Base-by-base conservation (phyloP, 441 rosid genomes). In the Jatropha podagrica region DNA sequence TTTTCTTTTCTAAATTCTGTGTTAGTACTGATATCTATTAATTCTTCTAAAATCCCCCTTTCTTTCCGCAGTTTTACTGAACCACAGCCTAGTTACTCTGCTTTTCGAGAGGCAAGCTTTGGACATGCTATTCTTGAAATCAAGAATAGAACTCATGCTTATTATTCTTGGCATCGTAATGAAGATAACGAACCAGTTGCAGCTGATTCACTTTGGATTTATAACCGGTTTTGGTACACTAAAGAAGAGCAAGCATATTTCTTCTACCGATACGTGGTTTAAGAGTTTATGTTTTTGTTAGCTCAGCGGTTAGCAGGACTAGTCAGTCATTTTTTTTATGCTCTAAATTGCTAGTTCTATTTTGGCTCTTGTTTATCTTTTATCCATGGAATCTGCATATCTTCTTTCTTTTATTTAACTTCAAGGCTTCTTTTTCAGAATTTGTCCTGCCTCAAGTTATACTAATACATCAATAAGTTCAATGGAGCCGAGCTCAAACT, bases 111-210 rank as follows among this genome's bases (percentile, higher is more conserved):
- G 74, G 84, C 86, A 41, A 88, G 91, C 66, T 86, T 86, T 20
- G 91, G 89, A 14, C 89, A 88, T 69, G 91, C 85, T 27, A 84
- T 80, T 63, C 77, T 85, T 27, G 91, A 87, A 78, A 85, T 87
- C 54, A 82, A 83, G 73, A 87, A 85, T 68, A 46, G 86, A 60
- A 87, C 85, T 37, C 86, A 83, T 51, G 88, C 88, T 12, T 63
- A 73, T 14, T 85, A 75, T 63, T 69, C 80, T 2, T 87, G 88
- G 90, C 83, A 85, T 68, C 82, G 86, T 4, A 87, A 87, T 74
- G 76, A 82, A 7, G 88, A 85, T 37, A 75, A 74, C n/a, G 72
- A 66, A 46, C 41, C 83, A 59, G 76, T 81, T 27, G 85, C 64
- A 38, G 84, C 88, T 40, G 87, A 86, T 73, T 71, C 82, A 0